A percentile compares a stretch with the other conserved stretches of the same genome.
Evolutionary conservation across 106 monocot species (phyloP).

Genomic region (Amphibolis antarctica): DNA sequence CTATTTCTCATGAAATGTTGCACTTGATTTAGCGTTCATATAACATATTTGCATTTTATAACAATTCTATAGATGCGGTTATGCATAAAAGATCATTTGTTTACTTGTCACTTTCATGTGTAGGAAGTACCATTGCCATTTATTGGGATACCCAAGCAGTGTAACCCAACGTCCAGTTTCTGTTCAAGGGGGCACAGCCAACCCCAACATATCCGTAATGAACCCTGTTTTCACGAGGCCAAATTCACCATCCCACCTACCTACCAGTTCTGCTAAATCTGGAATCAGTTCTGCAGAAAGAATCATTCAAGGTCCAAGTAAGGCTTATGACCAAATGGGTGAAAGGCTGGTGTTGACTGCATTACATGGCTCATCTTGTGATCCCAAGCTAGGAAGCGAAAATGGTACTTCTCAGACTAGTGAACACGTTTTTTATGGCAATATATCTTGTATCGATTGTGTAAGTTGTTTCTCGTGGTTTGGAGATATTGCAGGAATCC

Average conservation of each 20-base stretch:
- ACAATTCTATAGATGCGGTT: neutral
- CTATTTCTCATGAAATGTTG: too few species aligned
- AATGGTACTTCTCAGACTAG: neutral
- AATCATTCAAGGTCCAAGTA: neutral
- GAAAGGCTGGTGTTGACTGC: neutral
- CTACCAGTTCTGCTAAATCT: neutral
- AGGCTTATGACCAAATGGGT: neutral
- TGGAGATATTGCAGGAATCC: neutral
- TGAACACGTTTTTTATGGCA: neutral
- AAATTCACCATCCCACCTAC: neutral
- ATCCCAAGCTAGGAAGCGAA: neutral
- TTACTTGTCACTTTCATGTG: neutral
- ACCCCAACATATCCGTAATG: neutral
- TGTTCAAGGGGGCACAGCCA: neutral
- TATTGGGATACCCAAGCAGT: conserved; percentile 9
- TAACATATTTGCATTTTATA: too few species aligned
- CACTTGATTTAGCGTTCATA: too few species aligned
- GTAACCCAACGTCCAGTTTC: neutral
- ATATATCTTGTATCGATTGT: too few species aligned
- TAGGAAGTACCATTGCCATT: conserved; percentile 9
- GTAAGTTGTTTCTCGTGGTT: neutral
- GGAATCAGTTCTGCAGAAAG: neutral
- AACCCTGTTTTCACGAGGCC: neutral
- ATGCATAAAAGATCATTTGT: neutral
- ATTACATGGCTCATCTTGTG: neutral